Conservation (phyloP, 768 basidiomycete genomes). For the Suillus brevipes region DNA sequence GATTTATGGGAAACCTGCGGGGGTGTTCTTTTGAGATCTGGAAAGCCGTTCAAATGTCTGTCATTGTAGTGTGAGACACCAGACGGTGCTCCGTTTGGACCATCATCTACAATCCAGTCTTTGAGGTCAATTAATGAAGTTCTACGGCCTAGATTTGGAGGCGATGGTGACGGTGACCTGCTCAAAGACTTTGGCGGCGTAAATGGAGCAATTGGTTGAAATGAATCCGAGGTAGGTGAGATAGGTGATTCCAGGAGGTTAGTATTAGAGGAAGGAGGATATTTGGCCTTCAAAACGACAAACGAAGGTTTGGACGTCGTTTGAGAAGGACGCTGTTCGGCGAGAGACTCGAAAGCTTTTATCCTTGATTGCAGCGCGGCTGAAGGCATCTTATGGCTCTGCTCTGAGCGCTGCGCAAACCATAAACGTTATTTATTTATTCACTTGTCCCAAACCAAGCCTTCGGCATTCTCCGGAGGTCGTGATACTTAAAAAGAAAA, state of each 20-base stretch:
- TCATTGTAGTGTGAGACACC: constrained; percentile 11
- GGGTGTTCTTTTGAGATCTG: constrained; percentile 25
- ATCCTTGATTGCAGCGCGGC: constrained; percentile 58
- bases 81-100: constrained; percentile 35
- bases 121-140: constrained; percentile 69
- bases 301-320: constrained; percentile 12
- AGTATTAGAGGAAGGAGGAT: constrained; percentile 9
- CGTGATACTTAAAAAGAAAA: background rate
- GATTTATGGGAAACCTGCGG: constrained; percentile 18
- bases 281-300: constrained; percentile 8
- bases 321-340: constrained; percentile 23
- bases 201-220: constrained; percentile 44
- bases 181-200: constrained; percentile 26
- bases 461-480: background rate
- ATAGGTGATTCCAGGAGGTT: constrained; percentile 51
- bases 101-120: constrained; percentile 74
- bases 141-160: constrained; percentile 43
- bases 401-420: constrained; percentile 9
- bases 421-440: constrained; percentile 2
- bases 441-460: background rate
- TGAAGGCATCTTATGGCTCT: constrained; percentile 38
- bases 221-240: constrained; percentile 45
- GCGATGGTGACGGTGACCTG: constrained; percentile 45
- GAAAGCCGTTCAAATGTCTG: constrained; percentile 19
- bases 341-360: constrained; percentile 61